Evolutionary conservation across 1,284 basidiomycete species (phyloP).

Genomic region (Ustilago trichophora): DNA sequence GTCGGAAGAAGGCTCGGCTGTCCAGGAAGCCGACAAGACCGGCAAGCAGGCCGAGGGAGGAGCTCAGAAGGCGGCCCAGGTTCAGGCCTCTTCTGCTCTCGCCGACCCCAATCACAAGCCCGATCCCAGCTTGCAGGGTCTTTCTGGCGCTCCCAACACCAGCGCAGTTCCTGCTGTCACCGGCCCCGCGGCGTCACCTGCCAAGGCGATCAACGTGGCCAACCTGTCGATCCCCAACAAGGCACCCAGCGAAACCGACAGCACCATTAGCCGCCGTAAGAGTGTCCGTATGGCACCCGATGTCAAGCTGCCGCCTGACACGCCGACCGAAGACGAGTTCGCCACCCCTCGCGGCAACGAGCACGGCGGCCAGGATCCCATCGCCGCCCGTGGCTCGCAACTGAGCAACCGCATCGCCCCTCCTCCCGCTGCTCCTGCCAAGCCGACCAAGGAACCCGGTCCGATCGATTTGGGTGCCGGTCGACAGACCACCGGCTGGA

Average conservation of each 20-base stretch:
- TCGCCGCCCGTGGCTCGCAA: slow-evolving; percentile 31
- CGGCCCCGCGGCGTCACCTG: not conserved
- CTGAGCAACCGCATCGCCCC: slow-evolving; percentile 51
- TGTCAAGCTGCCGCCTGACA: slow-evolving; percentile 58
- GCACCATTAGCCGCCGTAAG: slow-evolving; percentile 50
- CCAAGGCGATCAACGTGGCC: slow-evolving; percentile 9
- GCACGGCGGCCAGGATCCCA: slow-evolving; percentile 36
- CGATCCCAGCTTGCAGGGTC: slow-evolving; percentile 28
- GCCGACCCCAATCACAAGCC: slow-evolving; percentile 38
- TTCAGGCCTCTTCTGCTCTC: slow-evolving; percentile 34
- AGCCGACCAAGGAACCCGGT: slow-evolving; percentile 37
- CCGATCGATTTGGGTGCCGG: slow-evolving; percentile 38
- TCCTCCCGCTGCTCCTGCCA: slow-evolving; percentile 42
- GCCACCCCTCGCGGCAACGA: slow-evolving; percentile 38
- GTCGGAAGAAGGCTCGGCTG: slow-evolving; percentile 36
- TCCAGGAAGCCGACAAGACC: not conserved
- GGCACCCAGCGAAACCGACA: slow-evolving; percentile 38
- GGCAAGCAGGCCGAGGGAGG: slow-evolving; percentile 19
- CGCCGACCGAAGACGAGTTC: slow-evolving; percentile 31
- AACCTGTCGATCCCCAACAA: slow-evolving; percentile 14
- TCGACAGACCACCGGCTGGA: slow-evolving; percentile 54
- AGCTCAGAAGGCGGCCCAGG: slow-evolving; percentile 35
- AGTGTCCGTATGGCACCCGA: slow-evolving; percentile 64
- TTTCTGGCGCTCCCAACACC: slow-evolving; percentile 14
- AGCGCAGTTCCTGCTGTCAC: not conserved